Base-by-base conservation (phyloP, 1,284 basidiomycete genomes). In the Trametes polyzona region DNA sequence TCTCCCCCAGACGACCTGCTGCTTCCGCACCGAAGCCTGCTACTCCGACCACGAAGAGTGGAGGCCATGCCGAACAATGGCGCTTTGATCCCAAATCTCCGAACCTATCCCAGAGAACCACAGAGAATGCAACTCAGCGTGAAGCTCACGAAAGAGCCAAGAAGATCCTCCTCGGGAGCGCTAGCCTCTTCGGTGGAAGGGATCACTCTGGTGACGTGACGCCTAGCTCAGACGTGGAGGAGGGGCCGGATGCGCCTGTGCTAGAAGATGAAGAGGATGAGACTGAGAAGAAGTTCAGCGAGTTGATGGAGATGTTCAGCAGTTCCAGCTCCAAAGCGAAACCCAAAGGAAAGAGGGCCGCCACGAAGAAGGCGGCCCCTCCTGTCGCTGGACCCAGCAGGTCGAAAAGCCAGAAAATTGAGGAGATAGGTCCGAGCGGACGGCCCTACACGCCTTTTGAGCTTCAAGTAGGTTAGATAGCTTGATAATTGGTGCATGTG, bases 401-500 rank as follows among this genome's bases (percentile, higher is more conserved):
- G 71, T 69, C 40, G 72, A 72, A 58, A 51, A 69, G 48, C 80
- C 52, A 79, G 69, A 74, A 75, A 56, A 68, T 68, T 14, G 79
- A 79, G 52, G 81, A 82, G 49, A 62, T 92, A 14, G 93, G 93
- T 0, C 91, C 92, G 0, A 86, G 87, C 61, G 94, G 93, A 0
- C 68, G 87, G 71, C 67, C 87, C 1, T 96, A 92, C 70, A 95
- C 94, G 1, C 90, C 91, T 0, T 69, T 95, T 32, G 94, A 96
- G 73, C 79, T 87, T 57, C 94, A 95, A 81, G 91, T 85, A 71
- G 54, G 68, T 61, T 3, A 16, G 42, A 21, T 24, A 14, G 3
- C 30, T 19, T 2, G 19, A 23, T 4, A 16, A 17, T n/a, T 19
- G 17, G 16, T 24, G 29, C 49, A 59, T 57, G 59, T 62, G 55